Evolutionary conservation across 2,329 filamentous ascomycete genomes (phyloP).

Genomic region (Alternaria burnsii): DNA sequence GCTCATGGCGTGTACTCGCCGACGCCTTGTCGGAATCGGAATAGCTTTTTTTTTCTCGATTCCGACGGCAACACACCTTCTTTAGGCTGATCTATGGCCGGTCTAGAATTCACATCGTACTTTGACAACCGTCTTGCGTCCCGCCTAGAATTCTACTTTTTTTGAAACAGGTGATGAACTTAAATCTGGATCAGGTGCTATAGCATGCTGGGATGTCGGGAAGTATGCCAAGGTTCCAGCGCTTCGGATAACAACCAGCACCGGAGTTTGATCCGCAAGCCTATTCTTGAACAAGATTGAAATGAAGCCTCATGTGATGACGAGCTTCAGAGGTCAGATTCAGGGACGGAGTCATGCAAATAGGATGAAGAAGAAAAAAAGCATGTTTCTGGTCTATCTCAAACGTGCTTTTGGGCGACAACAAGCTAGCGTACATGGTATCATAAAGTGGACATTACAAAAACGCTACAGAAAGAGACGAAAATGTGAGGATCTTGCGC

Average conservation of each 20-base stretch:
- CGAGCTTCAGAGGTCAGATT: not conserved
- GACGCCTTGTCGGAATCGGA: not conserved
- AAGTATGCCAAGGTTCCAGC: not conserved
- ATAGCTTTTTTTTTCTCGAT: not conserved
- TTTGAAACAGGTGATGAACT: not conserved
- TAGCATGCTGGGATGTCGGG: not conserved
- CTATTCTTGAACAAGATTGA: not conserved
- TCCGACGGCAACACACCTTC: not conserved
- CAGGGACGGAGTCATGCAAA: no score
- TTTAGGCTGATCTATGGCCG: not conserved
- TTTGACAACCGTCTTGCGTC: not conserved
- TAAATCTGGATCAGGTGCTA: not conserved
- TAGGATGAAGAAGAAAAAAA: not conserved
- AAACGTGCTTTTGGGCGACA: not conserved
- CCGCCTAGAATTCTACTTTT: not conserved
- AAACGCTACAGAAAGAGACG: not conserved
- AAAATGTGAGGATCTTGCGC: not conserved
- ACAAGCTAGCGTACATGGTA: not conserved
- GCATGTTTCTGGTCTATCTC: not conserved
- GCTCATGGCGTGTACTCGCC: not conserved
- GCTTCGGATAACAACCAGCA: not conserved
- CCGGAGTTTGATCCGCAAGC: not conserved
- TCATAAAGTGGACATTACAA: constrained; percentile 3
- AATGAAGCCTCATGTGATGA: not conserved
- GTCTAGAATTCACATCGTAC: not conserved